Evolutionary conservation across 2,329 filamentous ascomycete genomes (phyloP), one percentile per base, ranked within the genome.

Genomic region (Trichoderma breve): DNA sequence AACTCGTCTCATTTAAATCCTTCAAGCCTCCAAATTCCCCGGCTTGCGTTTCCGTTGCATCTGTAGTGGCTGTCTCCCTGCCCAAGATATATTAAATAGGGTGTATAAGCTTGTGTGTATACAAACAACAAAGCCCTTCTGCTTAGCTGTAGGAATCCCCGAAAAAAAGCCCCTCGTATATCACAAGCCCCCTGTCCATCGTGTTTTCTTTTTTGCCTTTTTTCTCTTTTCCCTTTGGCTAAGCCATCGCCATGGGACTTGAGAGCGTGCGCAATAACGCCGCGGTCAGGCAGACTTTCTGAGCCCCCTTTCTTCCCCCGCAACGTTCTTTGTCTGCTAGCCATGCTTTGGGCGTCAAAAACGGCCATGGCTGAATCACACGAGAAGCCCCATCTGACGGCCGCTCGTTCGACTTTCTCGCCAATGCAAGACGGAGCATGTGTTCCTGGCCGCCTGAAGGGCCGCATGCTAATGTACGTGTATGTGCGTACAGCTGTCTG

Each of bases 391-490:
- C 72, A 63, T 71, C 72, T 74, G 73, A 73, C 73, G 62, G 65
- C 55, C 55, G 47, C 63, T 21, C 62, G 51, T 58, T 55, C 47
- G 66, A 70, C 36, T 21, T 43, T 43, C 18, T 24, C 18, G 39
- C 18, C 70, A 72, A 72, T 72, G 71, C 71, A 71, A 55, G 66
- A 62, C 66, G 67, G 71, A 70, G 66, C 73, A 57, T 74, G 71
- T 72, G 72, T 72, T 66, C 74, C 72, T 72, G 74, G 73, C 73
- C 74, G 70, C 74, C 74, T 74, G 73, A 73, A 73, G 55, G 58
- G 58, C 58, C 60, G 57, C 66, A 62, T 58, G 32, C 66, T 47
- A 26, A 26, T 62, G 57, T 60, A 47, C 39, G 47, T 21, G 18
- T 30, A 60, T 64, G 61, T 65, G 69, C 26, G 69, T 51, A 65